These are phyloP conservation scores for Cinnamomum micranthum DNA, from an alignment of 164 flowering plant species.

Conservation along the genomic window DNA sequence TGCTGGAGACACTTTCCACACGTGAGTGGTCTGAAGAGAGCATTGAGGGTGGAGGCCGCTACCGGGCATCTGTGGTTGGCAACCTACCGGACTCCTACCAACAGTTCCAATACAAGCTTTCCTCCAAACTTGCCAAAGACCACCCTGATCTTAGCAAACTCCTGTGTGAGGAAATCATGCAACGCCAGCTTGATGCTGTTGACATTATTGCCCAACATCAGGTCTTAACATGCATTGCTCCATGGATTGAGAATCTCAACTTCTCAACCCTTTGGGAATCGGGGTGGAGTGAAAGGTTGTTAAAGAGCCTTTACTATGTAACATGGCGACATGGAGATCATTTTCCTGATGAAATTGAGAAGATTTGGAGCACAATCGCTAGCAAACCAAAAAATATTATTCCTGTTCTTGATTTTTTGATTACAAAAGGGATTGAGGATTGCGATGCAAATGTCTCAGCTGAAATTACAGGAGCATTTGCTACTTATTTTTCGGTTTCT, in stretches of 20 bases:
- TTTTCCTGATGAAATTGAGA: slow-evolving; percentile 98
- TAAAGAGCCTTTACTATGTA: slow-evolving; percentile 94
- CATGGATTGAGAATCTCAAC: slow-evolving; percentile 97
- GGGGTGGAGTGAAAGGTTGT: slow-evolving; percentile 90
- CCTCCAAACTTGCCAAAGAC: slow-evolving; percentile 94
- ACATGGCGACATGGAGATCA: slow-evolving; percentile 99
- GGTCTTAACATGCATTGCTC: slow-evolving; percentile 98
- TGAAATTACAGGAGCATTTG: slow-evolving; percentile 96
- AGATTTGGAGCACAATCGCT: slow-evolving; percentile 98
- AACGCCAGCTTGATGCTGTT: slow-evolving; percentile 95
- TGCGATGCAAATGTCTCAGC: slow-evolving; percentile 98
- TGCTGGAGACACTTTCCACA: slow-evolving; percentile 93
- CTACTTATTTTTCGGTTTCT: slow-evolving; percentile 95
- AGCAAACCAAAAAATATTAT: slow-evolving; percentile 89
- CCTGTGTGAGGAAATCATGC: slow-evolving; percentile 98
- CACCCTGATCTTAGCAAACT: slow-evolving; percentile 95
- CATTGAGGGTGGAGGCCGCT: slow-evolving; percentile 68
- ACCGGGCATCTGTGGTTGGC: slow-evolving; percentile 96
- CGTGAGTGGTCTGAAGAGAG: slow-evolving; percentile 99
- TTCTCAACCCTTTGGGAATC: slow-evolving; percentile 91
- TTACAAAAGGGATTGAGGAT: slow-evolving; percentile 96
- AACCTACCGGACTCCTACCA: slow-evolving; percentile 98
- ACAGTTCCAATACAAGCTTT: slow-evolving; percentile 95
- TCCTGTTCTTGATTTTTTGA: slow-evolving; percentile 91
- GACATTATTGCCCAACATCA: slow-evolving; percentile 99